These are phyloP conservation scores for Alternaria sp. DNA, from an alignment of 2,329 filamentous ascomycete genomes.

Conservation along the genomic window DNA sequence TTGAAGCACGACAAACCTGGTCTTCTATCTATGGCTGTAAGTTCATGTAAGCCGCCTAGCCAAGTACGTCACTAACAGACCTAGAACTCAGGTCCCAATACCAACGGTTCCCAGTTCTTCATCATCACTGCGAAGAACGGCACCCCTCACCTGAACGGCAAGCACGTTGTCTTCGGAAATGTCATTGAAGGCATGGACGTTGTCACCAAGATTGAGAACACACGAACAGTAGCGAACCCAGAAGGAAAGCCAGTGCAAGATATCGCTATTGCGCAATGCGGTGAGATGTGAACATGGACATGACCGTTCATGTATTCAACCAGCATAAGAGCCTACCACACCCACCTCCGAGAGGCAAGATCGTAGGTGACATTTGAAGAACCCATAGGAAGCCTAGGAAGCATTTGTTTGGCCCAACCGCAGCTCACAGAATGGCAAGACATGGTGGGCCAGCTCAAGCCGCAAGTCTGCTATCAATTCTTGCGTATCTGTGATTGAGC, in stretches of 20 bases:
- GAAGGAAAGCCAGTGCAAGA: conserved; percentile 87
- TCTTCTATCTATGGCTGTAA: conserved; percentile 82
- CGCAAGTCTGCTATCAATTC: neutral
- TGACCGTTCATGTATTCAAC: neutral
- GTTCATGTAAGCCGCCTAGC: neutral
- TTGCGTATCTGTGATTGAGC: neutral
- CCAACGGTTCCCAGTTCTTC: conserved; percentile 97
- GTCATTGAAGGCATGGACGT: conserved; percentile 91
- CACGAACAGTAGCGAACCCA: conserved; percentile 68
- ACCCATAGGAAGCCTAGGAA: neutral
- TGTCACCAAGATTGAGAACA: conserved; percentile 90
- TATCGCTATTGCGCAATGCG: conserved; percentile 84
- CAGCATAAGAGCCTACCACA: too few relatives aligned
- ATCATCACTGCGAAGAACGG: conserved; percentile 78
- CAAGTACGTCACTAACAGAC: neutral
- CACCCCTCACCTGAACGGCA: conserved; percentile 87
- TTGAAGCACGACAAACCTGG: conserved; percentile 81
- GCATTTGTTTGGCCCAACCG: neutral
- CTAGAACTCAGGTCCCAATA: conserved; percentile 88
- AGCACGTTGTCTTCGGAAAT: conserved; percentile 95
- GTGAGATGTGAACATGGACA: conserved; percentile 76
- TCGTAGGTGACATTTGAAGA: neutral
- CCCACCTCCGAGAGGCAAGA: neutral
- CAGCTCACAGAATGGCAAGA: neutral
- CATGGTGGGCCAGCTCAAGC: neutral